phyloP scores from a whole-genome alignment of 305 asterid species.

The Solanum hybrid region DNA sequence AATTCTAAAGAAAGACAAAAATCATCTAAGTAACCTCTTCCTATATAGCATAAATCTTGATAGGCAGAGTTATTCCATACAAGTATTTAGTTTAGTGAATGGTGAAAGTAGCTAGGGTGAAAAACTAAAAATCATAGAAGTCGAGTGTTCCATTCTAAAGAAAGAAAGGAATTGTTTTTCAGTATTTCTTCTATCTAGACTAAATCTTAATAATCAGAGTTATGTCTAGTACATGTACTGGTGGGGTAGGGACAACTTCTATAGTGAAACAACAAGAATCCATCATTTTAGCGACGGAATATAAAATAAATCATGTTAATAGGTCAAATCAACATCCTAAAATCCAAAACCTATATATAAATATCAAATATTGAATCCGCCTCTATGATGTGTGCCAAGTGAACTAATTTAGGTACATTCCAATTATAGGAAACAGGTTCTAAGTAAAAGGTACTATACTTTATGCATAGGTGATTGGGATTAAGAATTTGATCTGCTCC shows the following conservation, averaged over 20 bases:
- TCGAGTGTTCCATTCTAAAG: background rate
- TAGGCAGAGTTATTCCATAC: too few species aligned
- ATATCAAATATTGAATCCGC: background rate
- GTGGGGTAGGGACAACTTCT: background rate
- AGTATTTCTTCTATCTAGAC: background rate
- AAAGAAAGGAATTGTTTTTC: too few species aligned
- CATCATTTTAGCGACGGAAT: background rate
- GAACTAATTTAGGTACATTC: background rate
- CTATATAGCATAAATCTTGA: too few species aligned
- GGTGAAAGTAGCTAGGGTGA: background rate
- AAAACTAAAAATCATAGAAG: background rate
- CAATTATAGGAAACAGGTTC: background rate
- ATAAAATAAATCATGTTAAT: background rate
- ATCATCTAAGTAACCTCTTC: too few species aligned
- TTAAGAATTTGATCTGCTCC: background rate
- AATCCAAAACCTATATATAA: background rate
- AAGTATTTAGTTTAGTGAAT: background rate
- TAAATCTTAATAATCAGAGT: too few species aligned
- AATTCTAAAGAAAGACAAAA: background rate
- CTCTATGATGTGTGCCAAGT: background rate
- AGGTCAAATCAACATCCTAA: background rate
- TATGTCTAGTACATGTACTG: background rate
- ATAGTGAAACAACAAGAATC: background rate
- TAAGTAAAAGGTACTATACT: background rate
- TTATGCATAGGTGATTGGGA: background rate